A percentile compares a stretch with the other conserved stretches of the same genome.
These are phyloP conservation scores for Calocybe gambosa DNA, from an alignment of 1,284 basidiomycete species.

Conservation along the genomic window DNA sequence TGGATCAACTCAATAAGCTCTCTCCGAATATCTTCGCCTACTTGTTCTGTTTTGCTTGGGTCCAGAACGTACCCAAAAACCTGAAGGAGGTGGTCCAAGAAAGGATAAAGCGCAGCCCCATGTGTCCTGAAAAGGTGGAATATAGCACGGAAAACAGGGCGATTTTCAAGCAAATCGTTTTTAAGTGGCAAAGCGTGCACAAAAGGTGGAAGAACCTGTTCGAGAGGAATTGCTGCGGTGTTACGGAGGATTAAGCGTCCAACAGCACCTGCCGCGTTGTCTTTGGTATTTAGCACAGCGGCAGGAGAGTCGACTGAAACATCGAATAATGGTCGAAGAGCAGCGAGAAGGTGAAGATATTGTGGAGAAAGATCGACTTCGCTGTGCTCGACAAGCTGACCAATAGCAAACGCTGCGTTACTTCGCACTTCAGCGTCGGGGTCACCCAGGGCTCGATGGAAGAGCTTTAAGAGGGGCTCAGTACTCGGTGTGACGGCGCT, in stretches of 20 bases:
- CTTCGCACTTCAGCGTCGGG: conserved; percentile 89
- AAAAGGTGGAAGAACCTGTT: conserved; percentile 85
- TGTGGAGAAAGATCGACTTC: conserved; percentile 80
- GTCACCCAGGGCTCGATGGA: conserved; percentile 81
- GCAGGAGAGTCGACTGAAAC: conserved; percentile 55
- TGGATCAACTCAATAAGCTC: conserved; percentile 75
- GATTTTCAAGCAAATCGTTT: conserved; percentile 87
- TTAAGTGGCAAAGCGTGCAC: conserved; percentile 81
- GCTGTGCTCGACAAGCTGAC: conserved; percentile 89
- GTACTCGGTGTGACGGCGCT: conserved; percentile 83
- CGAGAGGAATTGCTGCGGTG: conserved; percentile 77
- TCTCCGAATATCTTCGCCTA: conserved; percentile 70
- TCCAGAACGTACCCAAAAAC: conserved; percentile 86
- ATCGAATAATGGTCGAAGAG: conserved; percentile 81
- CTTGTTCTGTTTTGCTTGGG: conserved; percentile 64
- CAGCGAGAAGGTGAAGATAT: conserved; percentile 74
- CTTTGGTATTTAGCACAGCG: conserved; percentile 78
- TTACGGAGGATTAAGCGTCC: conserved; percentile 87
- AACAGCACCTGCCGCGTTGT: conserved; percentile 95
- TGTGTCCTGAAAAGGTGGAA: conserved; percentile 84
- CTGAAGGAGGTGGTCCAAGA: conserved; percentile 78
- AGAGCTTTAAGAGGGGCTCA: conserved; percentile 76
- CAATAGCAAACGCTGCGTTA: conserved; percentile 94
- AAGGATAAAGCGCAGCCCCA: conserved; percentile 64
- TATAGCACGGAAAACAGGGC: conserved; percentile 84